A percentile compares a stretch with the other conserved stretches of the same genome.
phyloP scores from a whole-genome alignment of 495 filamentous ascomycete genomes.

The Parachaetomium inaequale region DNA sequence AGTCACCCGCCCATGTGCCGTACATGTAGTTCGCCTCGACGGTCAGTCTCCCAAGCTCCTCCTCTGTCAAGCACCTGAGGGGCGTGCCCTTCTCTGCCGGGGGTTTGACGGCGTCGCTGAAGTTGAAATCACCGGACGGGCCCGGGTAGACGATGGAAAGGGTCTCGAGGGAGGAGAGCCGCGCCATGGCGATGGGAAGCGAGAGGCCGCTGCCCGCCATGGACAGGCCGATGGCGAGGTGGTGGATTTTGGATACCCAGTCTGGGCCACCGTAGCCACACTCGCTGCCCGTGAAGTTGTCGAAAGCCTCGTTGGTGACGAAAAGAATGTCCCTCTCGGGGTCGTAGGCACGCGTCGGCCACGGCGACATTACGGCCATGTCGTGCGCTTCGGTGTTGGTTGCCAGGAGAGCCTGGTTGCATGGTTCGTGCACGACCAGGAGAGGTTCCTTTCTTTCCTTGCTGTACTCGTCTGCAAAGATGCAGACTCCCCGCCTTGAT shows the following conservation, averaged over 20 bases:
- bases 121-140: not conserved
- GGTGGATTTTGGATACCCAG: not conserved
- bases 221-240: not conserved
- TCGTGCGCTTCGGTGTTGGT: slow-evolving; percentile 2
- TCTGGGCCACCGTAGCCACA: not conserved
- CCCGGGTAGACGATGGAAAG: not conserved
- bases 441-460: not conserved
- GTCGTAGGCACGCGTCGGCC: not conserved
- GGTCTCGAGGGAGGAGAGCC: not conserved
- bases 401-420: not conserved
- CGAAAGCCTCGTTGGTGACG: not conserved
- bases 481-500: no score
- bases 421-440: not conserved
- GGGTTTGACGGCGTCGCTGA: not conserved
- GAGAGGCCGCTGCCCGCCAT: not conserved
- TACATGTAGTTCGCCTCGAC: slow-evolving; percentile 1
- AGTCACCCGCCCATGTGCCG: not conserved
- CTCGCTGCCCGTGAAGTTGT: not conserved
- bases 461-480: no score
- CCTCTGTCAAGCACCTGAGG: not conserved
- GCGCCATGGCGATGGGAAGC: not conserved
- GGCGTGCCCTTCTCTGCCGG: not conserved
- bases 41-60: not conserved
- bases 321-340: not conserved
- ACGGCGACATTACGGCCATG: not conserved